These are phyloP conservation scores for Podospora pseudoanserina DNA, from an alignment of 495 filamentous ascomycete genomes.

Conservation along the genomic window DNA sequence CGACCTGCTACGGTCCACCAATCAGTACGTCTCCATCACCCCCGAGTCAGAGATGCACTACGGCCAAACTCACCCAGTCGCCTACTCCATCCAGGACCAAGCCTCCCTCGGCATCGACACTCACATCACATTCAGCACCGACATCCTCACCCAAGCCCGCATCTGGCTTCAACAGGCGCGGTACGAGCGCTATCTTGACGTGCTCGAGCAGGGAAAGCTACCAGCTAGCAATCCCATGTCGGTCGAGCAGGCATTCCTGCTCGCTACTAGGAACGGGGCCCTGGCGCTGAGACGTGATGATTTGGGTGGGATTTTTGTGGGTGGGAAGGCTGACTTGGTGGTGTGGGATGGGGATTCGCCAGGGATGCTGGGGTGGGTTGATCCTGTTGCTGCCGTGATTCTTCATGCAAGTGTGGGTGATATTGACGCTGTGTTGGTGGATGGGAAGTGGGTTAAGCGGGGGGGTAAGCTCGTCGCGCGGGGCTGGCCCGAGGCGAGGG, in stretches of 20 bases:
- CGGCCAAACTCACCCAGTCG: constrained; percentile 30
- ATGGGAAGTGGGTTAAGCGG: constrained; percentile 20
- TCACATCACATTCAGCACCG: constrained; percentile 31
- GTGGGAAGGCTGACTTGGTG: constrained; percentile 46
- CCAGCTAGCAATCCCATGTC: constrained; percentile 31
- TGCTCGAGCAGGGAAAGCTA: constrained; percentile 32
- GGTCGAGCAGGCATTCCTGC: constrained; percentile 46
- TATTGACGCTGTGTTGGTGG: constrained; percentile 37
- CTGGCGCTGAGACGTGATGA: constrained; percentile 42
- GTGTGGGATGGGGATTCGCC: constrained; percentile 46
- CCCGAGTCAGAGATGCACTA: constrained; percentile 42
- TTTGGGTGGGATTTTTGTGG: constrained; percentile 42
- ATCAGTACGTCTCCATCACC: constrained; percentile 41
- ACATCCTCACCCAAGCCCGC: constrained; percentile 34
- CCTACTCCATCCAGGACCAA: constrained; percentile 36
- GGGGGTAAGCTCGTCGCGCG: constrained; percentile 11
- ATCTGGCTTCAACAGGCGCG: constrained; percentile 43
- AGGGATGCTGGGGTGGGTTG: constrained; percentile 38
- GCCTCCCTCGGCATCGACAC: constrained; percentile 47
- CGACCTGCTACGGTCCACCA: constrained; percentile 29
- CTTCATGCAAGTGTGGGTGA: constrained; percentile 47
- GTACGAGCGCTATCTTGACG: constrained; percentile 28
- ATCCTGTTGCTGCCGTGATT: constrained; percentile 50
- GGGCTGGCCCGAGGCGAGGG: constrained; percentile 13
- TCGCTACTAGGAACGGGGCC: constrained; percentile 45